Conservation (phyloP, 345 rosid genomes). For the Eucalyptus sp. region DNA sequence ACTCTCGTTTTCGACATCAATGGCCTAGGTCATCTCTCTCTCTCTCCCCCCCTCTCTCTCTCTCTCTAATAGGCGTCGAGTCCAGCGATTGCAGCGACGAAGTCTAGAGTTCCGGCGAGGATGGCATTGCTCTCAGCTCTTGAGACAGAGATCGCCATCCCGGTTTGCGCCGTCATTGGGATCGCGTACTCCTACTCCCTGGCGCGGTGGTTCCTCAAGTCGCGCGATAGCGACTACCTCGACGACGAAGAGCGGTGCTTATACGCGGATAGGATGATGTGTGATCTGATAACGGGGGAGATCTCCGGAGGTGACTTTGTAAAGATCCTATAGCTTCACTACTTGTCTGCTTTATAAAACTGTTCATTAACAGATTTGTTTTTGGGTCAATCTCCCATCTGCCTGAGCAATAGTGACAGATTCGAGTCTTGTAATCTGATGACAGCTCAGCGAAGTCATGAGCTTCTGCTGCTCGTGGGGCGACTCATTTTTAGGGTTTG, state of each 20-base stretch:
- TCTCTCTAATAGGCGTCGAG: too few relatives aligned
- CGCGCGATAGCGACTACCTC: accelerated
- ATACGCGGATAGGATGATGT: accelerated
- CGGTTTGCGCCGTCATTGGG: accelerated
- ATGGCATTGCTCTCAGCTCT: too few relatives aligned
- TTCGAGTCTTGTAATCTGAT: not conserved
- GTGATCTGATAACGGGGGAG: too few relatives aligned
- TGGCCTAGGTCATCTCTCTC: not conserved
- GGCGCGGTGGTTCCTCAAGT: too few relatives aligned
- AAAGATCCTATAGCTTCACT: too few relatives aligned
- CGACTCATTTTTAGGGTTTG: not conserved
- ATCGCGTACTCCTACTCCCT: too few relatives aligned
- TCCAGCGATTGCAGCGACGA: accelerated
- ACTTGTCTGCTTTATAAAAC: not conserved
- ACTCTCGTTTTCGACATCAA: too few relatives aligned
- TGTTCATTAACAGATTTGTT: not conserved
- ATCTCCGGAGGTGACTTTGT: accelerated
- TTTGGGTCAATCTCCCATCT: not conserved
- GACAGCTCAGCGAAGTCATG: not conserved
- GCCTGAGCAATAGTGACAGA: not conserved
- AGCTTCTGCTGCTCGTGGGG: not conserved
- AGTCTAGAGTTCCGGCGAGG: too few relatives aligned
- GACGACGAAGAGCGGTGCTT: too few relatives aligned
- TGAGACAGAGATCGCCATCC: accelerated
- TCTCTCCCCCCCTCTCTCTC: accelerated